Evolutionary conservation across 139 green algal genomes (phyloP).

Genomic region (Micractinium conductrix): DNA sequence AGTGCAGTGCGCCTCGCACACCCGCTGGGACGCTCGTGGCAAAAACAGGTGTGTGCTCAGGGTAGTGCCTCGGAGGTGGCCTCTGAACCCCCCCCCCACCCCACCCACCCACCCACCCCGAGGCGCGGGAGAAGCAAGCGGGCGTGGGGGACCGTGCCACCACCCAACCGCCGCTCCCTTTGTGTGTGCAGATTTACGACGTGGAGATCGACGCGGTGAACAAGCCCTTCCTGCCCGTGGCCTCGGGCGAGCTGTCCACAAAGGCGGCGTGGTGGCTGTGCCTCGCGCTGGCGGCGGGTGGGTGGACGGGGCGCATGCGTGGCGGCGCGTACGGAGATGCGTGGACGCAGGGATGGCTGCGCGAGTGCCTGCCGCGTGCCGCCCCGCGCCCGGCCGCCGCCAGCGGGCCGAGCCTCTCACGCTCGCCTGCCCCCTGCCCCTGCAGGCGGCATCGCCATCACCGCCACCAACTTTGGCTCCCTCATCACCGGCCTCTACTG

Average conservation of each 20-base stretch:
- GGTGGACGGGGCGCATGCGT: not conserved
- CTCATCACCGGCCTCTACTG: conserved; percentile 92
- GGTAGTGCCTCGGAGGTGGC: too few species aligned
- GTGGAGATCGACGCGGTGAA: conserved; percentile 97
- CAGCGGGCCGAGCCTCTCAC: not conserved
- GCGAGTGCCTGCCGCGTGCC: not conserved
- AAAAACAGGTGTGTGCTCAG: too few species aligned
- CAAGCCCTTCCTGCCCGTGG: conserved; percentile 98
- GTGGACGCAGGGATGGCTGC: not conserved
- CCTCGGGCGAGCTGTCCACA: conserved; percentile 80
- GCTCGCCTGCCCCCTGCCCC: not conserved
- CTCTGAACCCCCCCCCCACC: too few species aligned
- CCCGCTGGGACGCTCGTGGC: too few species aligned
- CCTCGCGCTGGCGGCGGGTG: conserved; percentile 65
- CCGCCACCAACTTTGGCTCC: conserved; percentile 82
- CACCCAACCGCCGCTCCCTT: too few species aligned
- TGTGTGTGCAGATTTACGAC: conserved; percentile 96
- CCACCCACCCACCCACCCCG: too few species aligned
- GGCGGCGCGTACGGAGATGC: too few species aligned
- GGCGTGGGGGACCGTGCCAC: too few species aligned
- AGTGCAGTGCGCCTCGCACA: too few species aligned
- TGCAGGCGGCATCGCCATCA: conserved; percentile 76
- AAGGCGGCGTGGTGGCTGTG: conserved; percentile 78
- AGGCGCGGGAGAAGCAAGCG: too few species aligned
- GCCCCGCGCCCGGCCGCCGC: not conserved